A percentile compares a stretch with the other conserved stretches of the same genome.
These are phyloP conservation scores for Delonix regia DNA, from an alignment of 306 rosid species.

Conservation along the genomic window DNA sequence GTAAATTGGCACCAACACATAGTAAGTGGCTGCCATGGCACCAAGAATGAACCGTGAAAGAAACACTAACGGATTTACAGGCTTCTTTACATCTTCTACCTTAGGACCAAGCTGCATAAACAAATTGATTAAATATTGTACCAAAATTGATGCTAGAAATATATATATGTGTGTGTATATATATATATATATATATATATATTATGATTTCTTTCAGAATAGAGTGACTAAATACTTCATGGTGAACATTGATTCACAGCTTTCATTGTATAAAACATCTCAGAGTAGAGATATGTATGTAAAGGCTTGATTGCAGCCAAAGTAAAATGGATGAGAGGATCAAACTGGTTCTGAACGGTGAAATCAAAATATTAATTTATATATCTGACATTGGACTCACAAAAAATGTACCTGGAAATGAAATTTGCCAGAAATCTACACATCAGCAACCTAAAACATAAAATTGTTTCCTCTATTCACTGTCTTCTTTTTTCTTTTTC, in stretches of 20 bases:
- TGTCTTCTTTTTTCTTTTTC: no score
- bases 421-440: not conserved
- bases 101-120: slow-evolving; percentile 85
- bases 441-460: not conserved
- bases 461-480: not conserved
- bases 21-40: slow-evolving; percentile 71
- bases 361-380: not conserved
- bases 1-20: slow-evolving; percentile 72
- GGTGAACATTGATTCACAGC: not conserved
- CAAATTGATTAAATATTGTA: slow-evolving; percentile 10
- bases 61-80: slow-evolving; percentile 67
- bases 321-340: not conserved
- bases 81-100: slow-evolving; percentile 70
- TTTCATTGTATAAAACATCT: not conserved
- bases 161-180: no score
- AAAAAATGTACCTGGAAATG: not conserved
- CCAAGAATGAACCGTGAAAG: slow-evolving; percentile 70
- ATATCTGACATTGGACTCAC: not conserved
- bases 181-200: no score
- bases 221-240: not conserved
- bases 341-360: not conserved
- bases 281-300: not conserved
- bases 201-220: not conserved
- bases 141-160: not conserved
- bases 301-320: not conserved